These are phyloP conservation scores for Entomortierella lignicola DNA, from an alignment of 192 early-diverging fungal species.

Conservation along the genomic window DNA sequence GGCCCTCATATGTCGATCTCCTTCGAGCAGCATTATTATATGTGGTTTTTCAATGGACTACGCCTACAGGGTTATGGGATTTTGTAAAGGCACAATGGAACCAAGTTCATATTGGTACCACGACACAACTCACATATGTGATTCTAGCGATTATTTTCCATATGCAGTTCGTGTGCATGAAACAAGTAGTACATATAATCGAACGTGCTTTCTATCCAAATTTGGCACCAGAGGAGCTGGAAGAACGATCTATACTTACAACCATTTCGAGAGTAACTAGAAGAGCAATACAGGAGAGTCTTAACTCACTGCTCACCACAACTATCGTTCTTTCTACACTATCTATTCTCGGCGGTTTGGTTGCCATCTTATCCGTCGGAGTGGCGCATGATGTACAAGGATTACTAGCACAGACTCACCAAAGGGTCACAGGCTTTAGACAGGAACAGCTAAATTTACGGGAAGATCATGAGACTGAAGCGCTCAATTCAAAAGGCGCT, in stretches of 20 bases:
- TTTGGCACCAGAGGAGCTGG: conserved; percentile 8
- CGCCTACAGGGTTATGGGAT: conserved; percentile 15
- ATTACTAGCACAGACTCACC: conserved; percentile 34
- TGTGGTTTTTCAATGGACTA: conserved; percentile 11
- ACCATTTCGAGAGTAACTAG: conserved; percentile 12
- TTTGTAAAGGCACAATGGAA: conserved; percentile 15
- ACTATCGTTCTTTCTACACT: conserved; percentile 31
- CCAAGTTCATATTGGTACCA: conserved; percentile 20
- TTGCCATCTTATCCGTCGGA: conserved; percentile 25
- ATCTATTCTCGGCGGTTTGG: conserved; percentile 8
- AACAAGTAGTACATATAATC: conserved; percentile 14
- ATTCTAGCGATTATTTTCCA: conserved; percentile 25
- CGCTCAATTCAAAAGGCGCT: background rate
- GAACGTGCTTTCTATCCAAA: conserved; percentile 25
- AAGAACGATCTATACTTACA: conserved; percentile 23
- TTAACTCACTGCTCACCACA: conserved; percentile 42
- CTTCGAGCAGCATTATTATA: conserved; percentile 24
- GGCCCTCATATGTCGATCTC: conserved; percentile 43
- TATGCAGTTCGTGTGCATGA: conserved; percentile 32
- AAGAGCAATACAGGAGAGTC: conserved; percentile 25
- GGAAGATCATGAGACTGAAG: background rate
- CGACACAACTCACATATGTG: conserved; percentile 16
- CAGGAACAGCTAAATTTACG: conserved; percentile 6
- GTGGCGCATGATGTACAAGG: conserved; percentile 49
- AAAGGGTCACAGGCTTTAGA: conserved; percentile 14